A percentile compares a stretch with the other conserved stretches of the same genome.
phyloP scores from a whole-genome alignment of 352 stramenopile genomes.

The Peronospora farinosa region DNA sequence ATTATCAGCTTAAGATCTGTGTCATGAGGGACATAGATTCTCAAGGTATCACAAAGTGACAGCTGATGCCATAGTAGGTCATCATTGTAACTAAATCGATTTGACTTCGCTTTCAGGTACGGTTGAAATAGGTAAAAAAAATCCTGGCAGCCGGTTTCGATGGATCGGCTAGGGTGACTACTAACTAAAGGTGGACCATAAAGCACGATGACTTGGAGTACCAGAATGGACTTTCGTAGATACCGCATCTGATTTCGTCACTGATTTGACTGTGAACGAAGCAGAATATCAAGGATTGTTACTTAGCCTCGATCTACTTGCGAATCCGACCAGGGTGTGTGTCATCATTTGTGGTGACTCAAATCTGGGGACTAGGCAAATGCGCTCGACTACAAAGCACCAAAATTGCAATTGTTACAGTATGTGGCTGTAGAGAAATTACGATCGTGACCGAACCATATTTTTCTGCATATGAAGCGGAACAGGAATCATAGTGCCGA shows the following conservation, averaged over 20 bases:
- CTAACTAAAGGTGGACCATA: too few species aligned
- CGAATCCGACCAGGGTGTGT: too few species aligned
- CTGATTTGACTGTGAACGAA: neutral
- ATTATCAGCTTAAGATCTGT: too few species aligned
- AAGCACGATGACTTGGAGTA: too few species aligned
- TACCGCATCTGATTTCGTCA: neutral
- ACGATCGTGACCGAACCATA: neutral
- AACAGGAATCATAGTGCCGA: conserved; percentile 2
- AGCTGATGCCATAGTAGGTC: too few species aligned
- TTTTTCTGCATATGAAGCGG: conserved; percentile 1
- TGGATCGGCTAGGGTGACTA: too few species aligned
- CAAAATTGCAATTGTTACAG: neutral
- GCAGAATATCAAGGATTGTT: neutral
- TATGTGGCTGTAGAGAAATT: neutral
- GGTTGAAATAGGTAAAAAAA: too few species aligned
- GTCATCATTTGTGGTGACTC: neutral
- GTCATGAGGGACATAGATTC: too few species aligned
- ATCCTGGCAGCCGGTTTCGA: too few species aligned
- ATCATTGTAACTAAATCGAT: too few species aligned
- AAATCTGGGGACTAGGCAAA: neutral
- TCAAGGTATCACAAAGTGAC: too few species aligned
- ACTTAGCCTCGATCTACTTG: neutral
- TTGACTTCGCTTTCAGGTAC: too few species aligned
- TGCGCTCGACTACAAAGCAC: neutral
- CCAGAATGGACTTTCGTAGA: neutral